phyloP scores from a whole-genome alignment of 345 rosid genomes.

The Salix koriyanagi region DNA sequence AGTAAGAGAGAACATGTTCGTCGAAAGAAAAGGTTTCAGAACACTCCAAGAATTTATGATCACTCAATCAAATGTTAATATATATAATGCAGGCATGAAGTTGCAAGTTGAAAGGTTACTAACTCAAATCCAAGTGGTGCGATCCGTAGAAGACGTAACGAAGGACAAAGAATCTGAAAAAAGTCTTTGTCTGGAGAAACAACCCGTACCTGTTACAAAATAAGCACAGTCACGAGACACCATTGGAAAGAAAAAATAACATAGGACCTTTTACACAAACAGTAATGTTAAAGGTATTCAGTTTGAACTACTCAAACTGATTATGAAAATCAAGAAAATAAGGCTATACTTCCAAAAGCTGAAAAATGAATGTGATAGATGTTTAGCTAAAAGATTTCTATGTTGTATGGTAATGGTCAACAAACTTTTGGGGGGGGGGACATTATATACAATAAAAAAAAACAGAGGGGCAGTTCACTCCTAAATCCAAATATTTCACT shows the following conservation, averaged over 20 bases:
- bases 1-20: neutral
- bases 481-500: too few species aligned
- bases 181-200: conserved; percentile 99
- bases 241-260: neutral
- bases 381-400: neutral
- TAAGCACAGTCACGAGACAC: neutral
- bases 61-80: neutral
- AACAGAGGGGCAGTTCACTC: too few species aligned
- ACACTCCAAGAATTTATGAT: neutral
- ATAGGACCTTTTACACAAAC: neutral
- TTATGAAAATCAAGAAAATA: too few species aligned
- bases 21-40: neutral
- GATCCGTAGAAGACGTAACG: conserved; percentile 84
- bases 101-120: conserved; percentile 26
- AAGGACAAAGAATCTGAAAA: conserved; percentile 92
- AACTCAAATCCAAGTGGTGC: conserved; percentile 87
- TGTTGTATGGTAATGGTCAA: too few species aligned
- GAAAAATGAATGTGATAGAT: neutral
- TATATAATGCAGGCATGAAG: neutral
- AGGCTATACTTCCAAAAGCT: too few species aligned
- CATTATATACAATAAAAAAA: too few species aligned
- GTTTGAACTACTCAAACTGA: too few species aligned
- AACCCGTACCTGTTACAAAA: conserved; percentile 66
- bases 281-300: neutral
- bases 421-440: too few species aligned